Conservation (phyloP, 2,329 filamentous ascomycete species). For the Tothia fuscella region DNA sequence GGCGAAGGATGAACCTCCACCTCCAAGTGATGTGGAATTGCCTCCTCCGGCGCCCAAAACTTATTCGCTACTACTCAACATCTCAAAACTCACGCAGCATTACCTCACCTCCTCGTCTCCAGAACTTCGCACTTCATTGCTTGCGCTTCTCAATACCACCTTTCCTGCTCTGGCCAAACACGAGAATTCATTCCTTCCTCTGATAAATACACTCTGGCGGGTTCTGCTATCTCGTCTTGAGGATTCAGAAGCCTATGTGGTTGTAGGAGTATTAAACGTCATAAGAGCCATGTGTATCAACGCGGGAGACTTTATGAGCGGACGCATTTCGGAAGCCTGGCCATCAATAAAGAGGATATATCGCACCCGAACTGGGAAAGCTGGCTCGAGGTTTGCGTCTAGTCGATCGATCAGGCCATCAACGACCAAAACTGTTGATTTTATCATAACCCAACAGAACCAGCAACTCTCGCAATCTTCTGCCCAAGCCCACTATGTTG, state of each 20-base stretch:
- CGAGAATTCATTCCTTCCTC: constrained; percentile 73
- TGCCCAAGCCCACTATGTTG: constrained; percentile 5
- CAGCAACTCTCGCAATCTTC: background rate
- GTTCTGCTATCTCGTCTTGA: constrained; percentile 58
- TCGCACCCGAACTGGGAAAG: constrained; percentile 9
- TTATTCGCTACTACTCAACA: constrained; percentile 69
- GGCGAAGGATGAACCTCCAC: constrained; percentile 25
- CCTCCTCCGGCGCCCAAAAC: constrained; percentile 60
- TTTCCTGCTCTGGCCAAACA: constrained; percentile 60
- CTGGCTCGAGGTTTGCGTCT: background rate
- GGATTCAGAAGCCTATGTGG: constrained; percentile 56
- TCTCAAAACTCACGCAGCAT: constrained; percentile 74
- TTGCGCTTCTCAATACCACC: constrained; percentile 64
- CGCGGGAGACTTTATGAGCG: constrained; percentile 71
- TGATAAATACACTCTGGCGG: constrained; percentile 87
- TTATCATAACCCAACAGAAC: background rate
- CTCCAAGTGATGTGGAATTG: constrained; percentile 38
- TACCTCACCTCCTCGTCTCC: constrained; percentile 81
- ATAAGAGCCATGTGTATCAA: constrained; percentile 55
- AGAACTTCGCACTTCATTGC: constrained; percentile 62
- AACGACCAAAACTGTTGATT: background rate
- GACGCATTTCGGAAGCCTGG: constrained; percentile 66
- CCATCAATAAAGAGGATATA: constrained; percentile 31
- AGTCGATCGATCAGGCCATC: background rate
- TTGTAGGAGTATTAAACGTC: constrained; percentile 56